Conservation (phyloP, 192 early-diverging fungal species). For the Phlyctochytrium arcticum region DNA sequence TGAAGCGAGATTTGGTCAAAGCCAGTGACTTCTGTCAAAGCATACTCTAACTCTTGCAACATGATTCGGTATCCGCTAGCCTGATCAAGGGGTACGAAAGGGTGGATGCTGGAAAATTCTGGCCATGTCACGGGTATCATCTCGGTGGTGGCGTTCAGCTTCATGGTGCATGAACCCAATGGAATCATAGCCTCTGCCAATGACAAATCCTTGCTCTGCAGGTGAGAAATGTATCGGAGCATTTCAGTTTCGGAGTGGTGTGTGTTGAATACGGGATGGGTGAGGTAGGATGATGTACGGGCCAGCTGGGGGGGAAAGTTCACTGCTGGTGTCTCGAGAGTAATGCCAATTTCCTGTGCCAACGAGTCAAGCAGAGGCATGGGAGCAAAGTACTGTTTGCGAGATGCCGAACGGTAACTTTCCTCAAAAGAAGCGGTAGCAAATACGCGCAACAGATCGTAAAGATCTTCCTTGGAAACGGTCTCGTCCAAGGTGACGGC, state of each 20-base stretch:
- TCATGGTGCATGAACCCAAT: constrained; percentile 99
- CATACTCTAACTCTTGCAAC: constrained; percentile 83
- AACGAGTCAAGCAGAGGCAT: constrained; percentile 47
- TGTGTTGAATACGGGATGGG: constrained; percentile 91
- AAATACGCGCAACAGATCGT: constrained; percentile 76
- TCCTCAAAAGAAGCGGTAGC: constrained; percentile 53
- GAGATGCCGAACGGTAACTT: constrained; percentile 42
- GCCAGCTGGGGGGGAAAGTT: constrained; percentile 58
- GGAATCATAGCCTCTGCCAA: constrained; percentile 99
- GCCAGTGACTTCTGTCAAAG: constrained; percentile 88
- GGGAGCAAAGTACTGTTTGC: constrained; percentile 10
- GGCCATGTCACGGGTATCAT: constrained; percentile 99
- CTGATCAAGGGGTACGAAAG: constrained; percentile 93
- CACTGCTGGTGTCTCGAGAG: constrained; percentile 6
- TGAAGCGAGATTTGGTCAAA: constrained; percentile 91
- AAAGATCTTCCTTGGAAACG: constrained; percentile 76
- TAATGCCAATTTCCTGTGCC: constrained; percentile 28
- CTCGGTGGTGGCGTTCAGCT: constrained; percentile 97
- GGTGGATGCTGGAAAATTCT: constrained; percentile 92
- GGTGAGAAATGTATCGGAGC: constrained; percentile 91
- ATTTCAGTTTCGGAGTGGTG: constrained; percentile 99
- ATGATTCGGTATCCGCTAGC: constrained; percentile 89
- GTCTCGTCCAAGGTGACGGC: constrained; percentile 93
- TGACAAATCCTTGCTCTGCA: constrained; percentile 98
- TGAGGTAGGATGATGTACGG: constrained; percentile 74